Evolutionary conservation across 2,329 filamentous ascomycete species (phyloP), one percentile per base, ranked within the genome.

Genomic region (Pseudocercospora ulei): DNA sequence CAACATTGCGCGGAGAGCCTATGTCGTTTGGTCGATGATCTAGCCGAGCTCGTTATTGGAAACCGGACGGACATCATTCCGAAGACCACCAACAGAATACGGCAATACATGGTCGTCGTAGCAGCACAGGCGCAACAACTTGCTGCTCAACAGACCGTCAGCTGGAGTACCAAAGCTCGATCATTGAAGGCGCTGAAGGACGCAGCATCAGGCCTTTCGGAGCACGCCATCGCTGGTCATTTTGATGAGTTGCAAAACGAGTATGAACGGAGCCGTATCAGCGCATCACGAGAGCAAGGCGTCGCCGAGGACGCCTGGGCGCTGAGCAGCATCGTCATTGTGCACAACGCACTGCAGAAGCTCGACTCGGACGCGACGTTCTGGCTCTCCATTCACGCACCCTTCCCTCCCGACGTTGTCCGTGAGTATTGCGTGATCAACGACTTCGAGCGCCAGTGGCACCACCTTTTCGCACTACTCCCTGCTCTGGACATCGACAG

Each of bases 401-500:
- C 60, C 53, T 46, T 58, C 61, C 19, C 38, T 48, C 19, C 38
- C 48, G 23, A 16, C 42, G 26, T 46, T 2, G 34, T 56, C 4
- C 22, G 40, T 5, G 48, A 38, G 2, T 42, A 55, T 13, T 31
- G 30, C 23, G 37, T 24, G 7, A 30, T 66, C 4, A 45, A 49
- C 11, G 42, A 49, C 35, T 56, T 65, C 9, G 59, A 69, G 37
- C 47, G 53, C 28, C 44, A 58, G 8, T 66, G 64, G 60, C 59
- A 62, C 26, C 59, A 60, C n/a, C 25, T 73, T 1, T 74, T 76
- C 48, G 65, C 63, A 1, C 49, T 72, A 1, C 59, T 77, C 7
- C 73, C 75, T 1, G 62, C 72, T 9, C 55, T 66, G 5, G 71
- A 74, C 43, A 56, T 78, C 13, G 69, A 75, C 47, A 43, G 54